A percentile compares a stretch with the other conserved stretches of the same genome.
These are phyloP conservation scores for Colletotrichum chrysophilum DNA, from an alignment of 2,329 filamentous ascomycete species.

Conservation along the genomic window DNA sequence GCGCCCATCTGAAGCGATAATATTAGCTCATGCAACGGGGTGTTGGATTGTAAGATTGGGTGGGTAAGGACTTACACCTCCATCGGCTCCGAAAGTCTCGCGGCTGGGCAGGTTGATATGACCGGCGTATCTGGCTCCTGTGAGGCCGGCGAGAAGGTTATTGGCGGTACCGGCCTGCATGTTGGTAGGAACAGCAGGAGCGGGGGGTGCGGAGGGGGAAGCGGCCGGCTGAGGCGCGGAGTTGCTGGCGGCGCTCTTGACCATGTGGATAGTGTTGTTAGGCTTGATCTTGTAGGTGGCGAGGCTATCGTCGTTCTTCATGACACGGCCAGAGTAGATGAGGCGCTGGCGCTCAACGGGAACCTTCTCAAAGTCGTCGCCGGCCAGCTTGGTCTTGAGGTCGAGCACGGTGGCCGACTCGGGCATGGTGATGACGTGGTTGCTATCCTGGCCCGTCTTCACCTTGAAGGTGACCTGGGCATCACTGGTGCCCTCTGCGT, in stretches of 20 bases:
- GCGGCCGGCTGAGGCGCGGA: constrained; percentile 49
- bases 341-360: constrained; percentile 88
- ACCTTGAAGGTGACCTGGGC: constrained; percentile 92
- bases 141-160: constrained; percentile 88
- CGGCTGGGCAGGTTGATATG: constrained; percentile 87
- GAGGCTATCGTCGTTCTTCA: constrained; percentile 92
- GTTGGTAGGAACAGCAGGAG: constrained; percentile 72
- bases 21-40: constrained; percentile 24
- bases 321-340: constrained; percentile 95
- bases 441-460: constrained; percentile 92
- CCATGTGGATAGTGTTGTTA: constrained; percentile 93
- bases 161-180: constrained; percentile 85
- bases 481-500: constrained; percentile 65
- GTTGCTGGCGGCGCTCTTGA: constrained; percentile 95
- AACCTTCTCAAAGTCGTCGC: constrained; percentile 82
- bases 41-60: background rate
- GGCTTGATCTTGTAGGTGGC: constrained; percentile 92
- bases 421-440: constrained; percentile 81
- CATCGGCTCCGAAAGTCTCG: constrained; percentile 91
- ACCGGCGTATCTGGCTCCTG: constrained; percentile 91
- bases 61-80: constrained; percentile 71
- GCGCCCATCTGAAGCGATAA: constrained; percentile 77
- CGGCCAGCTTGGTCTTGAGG: constrained; percentile 87
- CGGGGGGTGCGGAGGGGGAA: constrained; percentile 48
- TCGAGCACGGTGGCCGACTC: constrained; percentile 80